Base-by-base conservation (phyloP, 225 moss, liverwort and hornwort species). In the Ulota crispa region DNA sequence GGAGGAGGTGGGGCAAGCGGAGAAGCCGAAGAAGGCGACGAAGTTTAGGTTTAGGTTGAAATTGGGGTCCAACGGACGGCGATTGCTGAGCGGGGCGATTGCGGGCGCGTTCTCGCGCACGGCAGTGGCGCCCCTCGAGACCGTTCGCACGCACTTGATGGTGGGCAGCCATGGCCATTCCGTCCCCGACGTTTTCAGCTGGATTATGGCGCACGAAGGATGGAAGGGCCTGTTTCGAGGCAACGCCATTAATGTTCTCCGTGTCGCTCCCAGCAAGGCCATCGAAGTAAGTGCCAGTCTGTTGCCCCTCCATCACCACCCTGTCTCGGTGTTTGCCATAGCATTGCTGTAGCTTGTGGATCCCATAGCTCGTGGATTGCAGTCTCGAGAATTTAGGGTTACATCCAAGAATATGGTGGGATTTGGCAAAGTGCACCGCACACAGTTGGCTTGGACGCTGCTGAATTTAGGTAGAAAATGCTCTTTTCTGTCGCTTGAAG, bases 201-300 rank as follows among this genome's bases (percentile, higher is more conserved):
- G 93, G 94, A 94, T 94, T 41, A 70, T 94, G 76, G 37, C 79
- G 7, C 88, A 91, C 23, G 94, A 94, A 82, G 94, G 94, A 9
- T 94, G 94, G 94, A 83, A 83, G 30, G 94, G 94, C 4, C 78
- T 94, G 65, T 94, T 94, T 55, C 92, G 94, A 26, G 94, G 94
- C 45, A 94, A 94, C 74, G 85, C 91, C 18, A 91, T 94, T 80
- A 94, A 94, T 79, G 94, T 93, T 68, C 71, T 94, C 32, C 88
- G 94, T 69, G 94, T 94, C 23, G 94, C 94, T 9, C 94, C 94
- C n/a, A 94, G 94, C 80, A 94, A 94, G 64, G 94, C 94, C 11
- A 90, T 94, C 57, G 94, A 94, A 91, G 94, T 94, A 81, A 83
- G 87, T 61, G 54, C 37, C 39, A 50, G 16, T 50, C 4, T 47